phyloP scores from a whole-genome alignment of 805 yeast species.

The Suhomyces xylopsoci region DNA sequence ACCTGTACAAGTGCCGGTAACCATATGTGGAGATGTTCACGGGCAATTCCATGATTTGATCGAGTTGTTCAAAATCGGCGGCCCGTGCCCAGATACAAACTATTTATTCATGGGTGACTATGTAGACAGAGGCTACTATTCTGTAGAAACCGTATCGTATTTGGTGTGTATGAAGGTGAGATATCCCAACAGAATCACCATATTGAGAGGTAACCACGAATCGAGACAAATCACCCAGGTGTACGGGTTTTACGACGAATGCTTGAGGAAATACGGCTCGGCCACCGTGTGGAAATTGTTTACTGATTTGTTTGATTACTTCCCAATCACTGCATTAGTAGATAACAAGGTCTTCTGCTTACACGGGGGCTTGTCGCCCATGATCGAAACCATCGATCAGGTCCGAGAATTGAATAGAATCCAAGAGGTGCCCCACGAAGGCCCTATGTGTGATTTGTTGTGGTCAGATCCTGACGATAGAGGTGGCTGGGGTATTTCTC shows the following conservation, averaged over 20 bases:
- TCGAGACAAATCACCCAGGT: conserved; percentile 95
- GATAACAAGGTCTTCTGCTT: conserved; percentile 88
- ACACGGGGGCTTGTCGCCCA: conserved; percentile 94
- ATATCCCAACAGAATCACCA: conserved; percentile 87
- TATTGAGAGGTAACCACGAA: conserved; percentile 92
- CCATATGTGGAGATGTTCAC: conserved; percentile 96
- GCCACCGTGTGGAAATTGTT: conserved; percentile 93
- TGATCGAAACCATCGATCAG: conserved; percentile 90
- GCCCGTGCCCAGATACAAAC: conserved; percentile 51
- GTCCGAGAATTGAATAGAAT: conserved; percentile 86
- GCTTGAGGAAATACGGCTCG: conserved; percentile 86
- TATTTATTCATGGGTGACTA: conserved; percentile 59
- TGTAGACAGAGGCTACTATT: conserved; percentile 87
- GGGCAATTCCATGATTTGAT: conserved; percentile 95
- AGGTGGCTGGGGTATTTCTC: conserved; percentile 97
- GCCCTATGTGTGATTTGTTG: conserved; percentile 93
- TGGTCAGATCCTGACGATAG: conserved; percentile 98
- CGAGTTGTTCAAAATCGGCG: conserved; percentile 88
- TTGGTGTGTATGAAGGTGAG: conserved; percentile 89
- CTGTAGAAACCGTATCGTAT: conserved; percentile 88
- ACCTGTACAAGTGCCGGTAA: conserved; percentile 92
- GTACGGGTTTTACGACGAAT: conserved; percentile 93
- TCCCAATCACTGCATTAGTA: conserved; percentile 90
- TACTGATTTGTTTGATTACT: conserved; percentile 87
- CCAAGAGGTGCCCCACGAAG: conserved; percentile 97